phyloP scores from a whole-genome alignment of 2,329 filamentous ascomycete genomes.

The Penicillium frequentans region DNA sequence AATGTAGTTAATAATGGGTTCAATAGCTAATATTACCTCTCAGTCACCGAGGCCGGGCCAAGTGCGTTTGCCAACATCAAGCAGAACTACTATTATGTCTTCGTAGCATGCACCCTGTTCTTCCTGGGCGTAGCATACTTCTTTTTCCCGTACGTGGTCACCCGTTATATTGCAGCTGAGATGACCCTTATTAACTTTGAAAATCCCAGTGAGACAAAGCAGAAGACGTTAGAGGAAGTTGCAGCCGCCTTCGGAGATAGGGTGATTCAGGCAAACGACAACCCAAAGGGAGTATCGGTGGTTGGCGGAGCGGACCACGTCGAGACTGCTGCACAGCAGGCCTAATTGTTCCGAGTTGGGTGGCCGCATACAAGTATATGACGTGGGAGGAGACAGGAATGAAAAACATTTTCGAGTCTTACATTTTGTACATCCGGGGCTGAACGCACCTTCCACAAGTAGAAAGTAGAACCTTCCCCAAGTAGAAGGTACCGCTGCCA shows the following conservation, averaged over 20 bases:
- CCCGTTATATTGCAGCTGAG: too few species aligned
- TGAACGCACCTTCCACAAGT: neutral
- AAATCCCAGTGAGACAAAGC: constrained; percentile 45
- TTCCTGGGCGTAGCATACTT: constrained; percentile 55
- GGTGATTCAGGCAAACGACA: constrained; percentile 36
- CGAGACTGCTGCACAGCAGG: constrained; percentile 6
- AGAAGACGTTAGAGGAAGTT: constrained; percentile 51
- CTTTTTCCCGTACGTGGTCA: constrained; percentile 51
- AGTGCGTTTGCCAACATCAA: constrained; percentile 57
- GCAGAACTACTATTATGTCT: constrained; percentile 64
- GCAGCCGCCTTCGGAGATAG: constrained; percentile 51
- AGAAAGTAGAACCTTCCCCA: neutral
- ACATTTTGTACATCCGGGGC: neutral
- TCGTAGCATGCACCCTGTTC: constrained; percentile 54
- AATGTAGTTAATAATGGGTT: neutral
- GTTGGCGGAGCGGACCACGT: constrained; percentile 24
- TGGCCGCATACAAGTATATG: neutral
- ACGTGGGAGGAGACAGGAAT: neutral
- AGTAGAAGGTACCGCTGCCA: neutral
- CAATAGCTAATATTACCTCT: neutral
- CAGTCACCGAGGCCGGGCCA: constrained; percentile 55
- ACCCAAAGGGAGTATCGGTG: constrained; percentile 25
- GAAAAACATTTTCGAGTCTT: neutral
- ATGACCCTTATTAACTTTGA: constrained; percentile 1
- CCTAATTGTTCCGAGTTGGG: neutral